phyloP scores from a whole-genome alignment of 2,329 filamentous ascomycete genomes.

The Penicillium sp. region DNA sequence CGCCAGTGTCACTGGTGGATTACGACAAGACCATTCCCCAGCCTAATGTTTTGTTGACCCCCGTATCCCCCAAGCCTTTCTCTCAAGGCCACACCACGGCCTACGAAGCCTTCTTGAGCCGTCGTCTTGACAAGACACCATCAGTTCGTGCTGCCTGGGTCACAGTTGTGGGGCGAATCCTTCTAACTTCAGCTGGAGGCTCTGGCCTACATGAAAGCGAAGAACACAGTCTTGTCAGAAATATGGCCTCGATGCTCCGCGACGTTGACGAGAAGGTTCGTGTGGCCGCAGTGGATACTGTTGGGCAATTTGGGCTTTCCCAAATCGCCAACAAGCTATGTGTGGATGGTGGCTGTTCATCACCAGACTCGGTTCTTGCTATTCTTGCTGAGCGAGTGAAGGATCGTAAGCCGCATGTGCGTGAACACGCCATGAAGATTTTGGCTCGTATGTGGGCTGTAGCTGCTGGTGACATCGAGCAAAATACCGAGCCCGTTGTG shows the following conservation, averaged over 20 bases:
- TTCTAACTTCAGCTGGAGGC: constrained; percentile 86
- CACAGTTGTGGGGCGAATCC: constrained; percentile 75
- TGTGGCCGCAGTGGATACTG: constrained; percentile 78
- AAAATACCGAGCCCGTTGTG: constrained; percentile 72
- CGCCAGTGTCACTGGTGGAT: constrained; percentile 53
- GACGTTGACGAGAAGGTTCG: constrained; percentile 91
- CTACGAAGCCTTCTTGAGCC: constrained; percentile 80
- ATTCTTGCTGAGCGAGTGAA: constrained; percentile 84
- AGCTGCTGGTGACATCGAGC: constrained; percentile 78
- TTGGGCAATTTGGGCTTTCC: constrained; percentile 75
- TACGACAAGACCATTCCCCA: constrained; percentile 50
- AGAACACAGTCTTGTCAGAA: constrained; percentile 69
- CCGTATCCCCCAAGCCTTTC: constrained; percentile 85
- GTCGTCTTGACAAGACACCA: constrained; percentile 81
- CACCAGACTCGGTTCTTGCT: constrained; percentile 72
- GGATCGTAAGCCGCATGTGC: constrained; percentile 77
- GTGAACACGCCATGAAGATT: constrained; percentile 80
- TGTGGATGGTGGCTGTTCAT: constrained; percentile 68
- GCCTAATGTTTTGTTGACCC: constrained; percentile 69
- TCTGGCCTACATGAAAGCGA: constrained; percentile 84
- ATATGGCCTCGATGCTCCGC: constrained; percentile 74
- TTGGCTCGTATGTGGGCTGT: constrained; percentile 91
- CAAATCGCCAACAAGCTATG: constrained; percentile 81
- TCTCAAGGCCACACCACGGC: constrained; percentile 73
- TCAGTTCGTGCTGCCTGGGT: constrained; percentile 84